phyloP scores from a whole-genome alignment of 352 stramenopile species.

The Globisporangium sylvaticum region DNA sequence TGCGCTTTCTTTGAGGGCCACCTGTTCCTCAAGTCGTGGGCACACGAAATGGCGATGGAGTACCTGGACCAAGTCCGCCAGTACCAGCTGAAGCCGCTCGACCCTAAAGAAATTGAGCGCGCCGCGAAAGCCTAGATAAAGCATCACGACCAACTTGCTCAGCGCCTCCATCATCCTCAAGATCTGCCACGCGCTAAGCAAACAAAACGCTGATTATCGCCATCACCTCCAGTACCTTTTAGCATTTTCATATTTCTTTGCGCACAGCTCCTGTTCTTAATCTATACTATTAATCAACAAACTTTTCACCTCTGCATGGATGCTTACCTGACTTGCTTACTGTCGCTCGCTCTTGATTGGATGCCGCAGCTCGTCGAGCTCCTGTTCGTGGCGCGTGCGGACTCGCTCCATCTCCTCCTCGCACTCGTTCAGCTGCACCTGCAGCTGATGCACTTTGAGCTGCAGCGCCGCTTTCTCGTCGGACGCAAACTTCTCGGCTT shows the following conservation, averaged over 20 bases:
- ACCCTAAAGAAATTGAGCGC: neutral
- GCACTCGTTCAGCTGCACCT: conserved; percentile 65
- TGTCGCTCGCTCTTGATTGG: conserved; percentile 12
- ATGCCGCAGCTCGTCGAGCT: conserved; percentile 16
- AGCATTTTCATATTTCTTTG: neutral
- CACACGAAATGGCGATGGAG: conserved; percentile 42
- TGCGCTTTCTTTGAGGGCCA: conserved; percentile 75
- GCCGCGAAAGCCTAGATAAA: neutral
- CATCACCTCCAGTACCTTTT: neutral
- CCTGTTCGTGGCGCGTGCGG: conserved; percentile 43
- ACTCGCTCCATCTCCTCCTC: conserved; percentile 84
- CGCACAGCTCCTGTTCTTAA: neutral
- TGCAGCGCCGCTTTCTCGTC: conserved; percentile 56
- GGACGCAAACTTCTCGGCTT: conserved; percentile 30
- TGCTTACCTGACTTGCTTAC: neutral
- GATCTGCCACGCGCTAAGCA: neutral
- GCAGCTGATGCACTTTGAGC: conserved; percentile 53
- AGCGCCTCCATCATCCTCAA: neutral
- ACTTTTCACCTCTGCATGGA: neutral
- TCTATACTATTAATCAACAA: conserved; percentile 4
- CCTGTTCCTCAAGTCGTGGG: conserved; percentile 62
- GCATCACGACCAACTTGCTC: too few species aligned
- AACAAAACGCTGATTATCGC: neutral
- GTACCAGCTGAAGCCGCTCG: conserved; percentile 19
- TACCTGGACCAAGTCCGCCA: conserved; percentile 58